These are phyloP conservation scores for Exophiala phaeomuriformis DNA, from an alignment of 2,329 filamentous ascomycete genomes.

Conservation along the genomic window DNA sequence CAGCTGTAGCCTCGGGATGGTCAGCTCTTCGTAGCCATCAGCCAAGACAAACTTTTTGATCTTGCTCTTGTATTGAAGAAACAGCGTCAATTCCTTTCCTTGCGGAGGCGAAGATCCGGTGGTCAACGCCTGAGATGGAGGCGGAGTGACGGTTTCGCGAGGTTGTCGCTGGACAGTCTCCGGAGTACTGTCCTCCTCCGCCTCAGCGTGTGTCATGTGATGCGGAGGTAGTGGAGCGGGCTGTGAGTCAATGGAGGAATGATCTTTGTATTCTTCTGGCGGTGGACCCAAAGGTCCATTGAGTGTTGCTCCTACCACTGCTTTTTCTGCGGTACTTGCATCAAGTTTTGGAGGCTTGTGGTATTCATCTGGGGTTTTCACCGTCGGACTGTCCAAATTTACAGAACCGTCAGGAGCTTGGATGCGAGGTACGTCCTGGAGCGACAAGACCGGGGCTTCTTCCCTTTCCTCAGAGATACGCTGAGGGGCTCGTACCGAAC, in stretches of 20 bases:
- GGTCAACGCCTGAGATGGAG: conserved; percentile 48
- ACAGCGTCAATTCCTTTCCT: conserved; percentile 84
- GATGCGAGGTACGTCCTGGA: conserved; percentile 29
- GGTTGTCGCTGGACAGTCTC: conserved; percentile 14
- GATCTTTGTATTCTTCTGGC: conserved; percentile 33
- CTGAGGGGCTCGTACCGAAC: conserved; percentile 36
- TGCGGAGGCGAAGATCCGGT: conserved; percentile 63
- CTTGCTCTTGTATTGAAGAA: conserved; percentile 38
- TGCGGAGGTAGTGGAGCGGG: conserved; percentile 15
- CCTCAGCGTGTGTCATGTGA: conserved; percentile 18
- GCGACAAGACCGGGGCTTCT: conserved; percentile 30
- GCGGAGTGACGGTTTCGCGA: conserved; percentile 26
- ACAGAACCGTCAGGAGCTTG: conserved; percentile 33
- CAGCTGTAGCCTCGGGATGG: conserved; percentile 79
- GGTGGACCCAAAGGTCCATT: conserved; percentile 47
- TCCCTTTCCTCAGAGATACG: conserved; percentile 53
- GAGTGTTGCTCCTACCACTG: conserved; percentile 49
- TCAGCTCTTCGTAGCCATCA: conserved; percentile 68
- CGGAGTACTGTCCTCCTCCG: conserved; percentile 9
- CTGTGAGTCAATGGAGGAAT: conserved; percentile 34
- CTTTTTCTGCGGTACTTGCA: conserved; percentile 35
- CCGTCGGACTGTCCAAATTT: conserved; percentile 40
- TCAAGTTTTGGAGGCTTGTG: conserved; percentile 35
- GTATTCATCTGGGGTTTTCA: conserved; percentile 62
- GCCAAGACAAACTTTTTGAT: conserved; percentile 28